Conservation (phyloP, 2,329 filamentous ascomycete genomes). For the Podosphaera xanthii region DNA sequence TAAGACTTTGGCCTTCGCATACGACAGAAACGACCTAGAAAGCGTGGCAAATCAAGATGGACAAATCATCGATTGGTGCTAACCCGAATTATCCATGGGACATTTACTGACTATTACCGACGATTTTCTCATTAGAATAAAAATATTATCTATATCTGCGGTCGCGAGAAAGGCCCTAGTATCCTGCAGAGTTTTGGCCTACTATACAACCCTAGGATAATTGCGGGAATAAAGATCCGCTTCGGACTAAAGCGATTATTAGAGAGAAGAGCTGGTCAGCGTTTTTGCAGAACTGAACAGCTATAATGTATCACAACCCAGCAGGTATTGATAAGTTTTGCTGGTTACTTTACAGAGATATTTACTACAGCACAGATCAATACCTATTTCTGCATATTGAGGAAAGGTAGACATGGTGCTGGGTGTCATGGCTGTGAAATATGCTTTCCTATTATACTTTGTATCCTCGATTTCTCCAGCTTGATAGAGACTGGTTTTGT, state of each 20-base stretch:
- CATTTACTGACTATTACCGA: background rate
- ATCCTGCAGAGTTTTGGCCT: background rate
- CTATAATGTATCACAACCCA: background rate
- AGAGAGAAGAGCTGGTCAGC: background rate
- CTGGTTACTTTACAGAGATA: background rate
- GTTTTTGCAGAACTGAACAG: background rate
- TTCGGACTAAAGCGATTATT: background rate
- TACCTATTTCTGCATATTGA: background rate
- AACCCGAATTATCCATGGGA: background rate
- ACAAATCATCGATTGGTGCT: background rate
- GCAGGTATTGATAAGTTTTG: background rate
- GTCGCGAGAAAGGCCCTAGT: background rate
- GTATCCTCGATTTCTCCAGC: background rate
- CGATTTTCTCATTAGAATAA: background rate
- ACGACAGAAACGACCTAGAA: background rate
- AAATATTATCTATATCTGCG: background rate
- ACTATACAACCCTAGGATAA: background rate
- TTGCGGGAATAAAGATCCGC: background rate
- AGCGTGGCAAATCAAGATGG: background rate
- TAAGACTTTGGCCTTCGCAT: background rate
- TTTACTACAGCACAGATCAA: background rate
- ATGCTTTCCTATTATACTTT: background rate
- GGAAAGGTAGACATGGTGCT: background rate
- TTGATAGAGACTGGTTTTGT: background rate
- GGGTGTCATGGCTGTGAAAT: background rate